A percentile compares a stretch with the other conserved stretches of the same genome.
Evolutionary conservation across 2,329 filamentous ascomycete species (phyloP).

Genomic region (Talaromyces funiculosus): DNA sequence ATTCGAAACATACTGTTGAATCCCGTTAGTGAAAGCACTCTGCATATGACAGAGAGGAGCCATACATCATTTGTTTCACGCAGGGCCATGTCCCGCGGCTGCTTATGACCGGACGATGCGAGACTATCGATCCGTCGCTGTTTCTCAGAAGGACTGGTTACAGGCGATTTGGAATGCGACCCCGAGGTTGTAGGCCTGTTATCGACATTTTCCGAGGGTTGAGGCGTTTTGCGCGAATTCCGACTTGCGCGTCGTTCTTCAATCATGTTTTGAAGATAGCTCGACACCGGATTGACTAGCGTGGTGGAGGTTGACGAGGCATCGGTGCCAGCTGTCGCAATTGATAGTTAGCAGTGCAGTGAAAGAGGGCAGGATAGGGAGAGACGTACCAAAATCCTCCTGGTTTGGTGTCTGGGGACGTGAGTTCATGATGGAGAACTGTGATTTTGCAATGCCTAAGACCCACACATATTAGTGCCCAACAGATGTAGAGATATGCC

Average conservation of each 20-base stretch:
- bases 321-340: conserved; percentile 22
- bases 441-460: conserved; percentile 13
- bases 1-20: conserved; percentile 37
- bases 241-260: conserved; percentile 39
- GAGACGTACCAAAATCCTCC: conserved; percentile 10
- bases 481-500: not conserved
- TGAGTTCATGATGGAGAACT: conserved; percentile 13
- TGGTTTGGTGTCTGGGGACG: conserved; percentile 11
- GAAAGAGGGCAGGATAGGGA: not conserved
- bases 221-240: conserved; percentile 25
- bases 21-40: conserved; percentile 11
- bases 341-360: not conserved
- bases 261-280: conserved; percentile 35
- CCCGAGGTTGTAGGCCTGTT: conserved; percentile 15
- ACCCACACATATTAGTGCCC: not conserved
- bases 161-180: conserved; percentile 23
- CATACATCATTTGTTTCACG: conserved; percentile 40
- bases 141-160: conserved; percentile 32
- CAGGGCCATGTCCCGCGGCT: conserved; percentile 38
- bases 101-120: conserved; percentile 26
- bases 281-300: conserved; percentile 36
- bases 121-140: conserved; percentile 27
- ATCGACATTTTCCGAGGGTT: conserved; percentile 19
- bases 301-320: conserved; percentile 24
- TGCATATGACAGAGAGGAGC: not conserved